Evolutionary conservation across 148 eudicot genomes (phyloP).

Genomic region (Oxyria digyna): DNA sequence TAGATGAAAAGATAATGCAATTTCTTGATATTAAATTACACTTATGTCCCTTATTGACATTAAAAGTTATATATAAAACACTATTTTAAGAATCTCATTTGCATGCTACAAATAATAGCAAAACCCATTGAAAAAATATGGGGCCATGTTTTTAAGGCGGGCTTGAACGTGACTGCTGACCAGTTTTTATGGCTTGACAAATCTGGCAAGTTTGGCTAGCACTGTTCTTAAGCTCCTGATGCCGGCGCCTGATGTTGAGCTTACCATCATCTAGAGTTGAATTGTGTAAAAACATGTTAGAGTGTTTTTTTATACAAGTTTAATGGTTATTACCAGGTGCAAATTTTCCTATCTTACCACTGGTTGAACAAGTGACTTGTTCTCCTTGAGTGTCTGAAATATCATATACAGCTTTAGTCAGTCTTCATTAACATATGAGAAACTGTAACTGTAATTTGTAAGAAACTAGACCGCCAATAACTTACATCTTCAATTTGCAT

Average conservation of each 20-base stretch:
- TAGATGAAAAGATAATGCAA: too few relatives aligned
- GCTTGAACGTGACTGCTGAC: neutral
- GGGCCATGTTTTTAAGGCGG: too few relatives aligned
- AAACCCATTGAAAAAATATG: too few relatives aligned
- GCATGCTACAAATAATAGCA: too few relatives aligned
- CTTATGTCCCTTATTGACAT: too few relatives aligned
- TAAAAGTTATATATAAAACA: too few relatives aligned
- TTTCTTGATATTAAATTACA: too few relatives aligned
- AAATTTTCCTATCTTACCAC: conserved; percentile 38
- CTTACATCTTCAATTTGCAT: conserved; percentile 95
- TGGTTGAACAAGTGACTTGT: conserved; percentile 72
- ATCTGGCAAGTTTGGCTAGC: conserved; percentile 57
- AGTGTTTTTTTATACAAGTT: conserved; percentile 1
- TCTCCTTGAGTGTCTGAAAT: conserved; percentile 63
- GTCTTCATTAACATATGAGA: neutral
- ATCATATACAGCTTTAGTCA: conserved; percentile 12
- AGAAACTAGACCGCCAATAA: neutral
- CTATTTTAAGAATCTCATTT: too few relatives aligned
- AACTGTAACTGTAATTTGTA: neutral
- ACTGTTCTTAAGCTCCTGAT: conserved; percentile 73
- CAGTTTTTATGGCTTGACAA: conserved; percentile 27
- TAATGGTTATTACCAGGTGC: neutral
- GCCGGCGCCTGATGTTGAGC: conserved; percentile 88
- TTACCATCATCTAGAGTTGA: conserved; percentile 77
- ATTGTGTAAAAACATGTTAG: neutral